Conservation (phyloP, 495 filamentous ascomycete species). For the Penicillium turbatum region DNA sequence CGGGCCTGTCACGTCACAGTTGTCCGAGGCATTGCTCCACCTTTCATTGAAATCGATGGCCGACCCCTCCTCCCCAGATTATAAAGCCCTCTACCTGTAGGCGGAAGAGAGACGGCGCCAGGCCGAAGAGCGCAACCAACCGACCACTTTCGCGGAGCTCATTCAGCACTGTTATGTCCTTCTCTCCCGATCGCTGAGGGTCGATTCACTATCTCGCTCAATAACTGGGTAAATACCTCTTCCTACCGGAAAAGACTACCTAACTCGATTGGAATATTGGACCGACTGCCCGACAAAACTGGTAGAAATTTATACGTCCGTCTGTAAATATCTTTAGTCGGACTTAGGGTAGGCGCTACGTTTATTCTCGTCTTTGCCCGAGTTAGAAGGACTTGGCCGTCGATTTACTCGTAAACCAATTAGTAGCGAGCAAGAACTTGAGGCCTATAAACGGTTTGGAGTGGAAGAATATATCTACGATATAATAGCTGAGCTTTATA, state of each 20-base stretch:
- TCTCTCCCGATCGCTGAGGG: no score
- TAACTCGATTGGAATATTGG: conserved; percentile 25
- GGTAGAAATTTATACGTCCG: conserved; percentile 26
- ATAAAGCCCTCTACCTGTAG: background rate
- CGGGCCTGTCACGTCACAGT: no score
- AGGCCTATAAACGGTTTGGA: conserved; percentile 26
- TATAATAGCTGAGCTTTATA: no score
- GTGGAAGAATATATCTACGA: conserved; percentile 25
- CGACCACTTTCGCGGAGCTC: background rate
- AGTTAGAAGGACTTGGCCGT: conserved; percentile 18
- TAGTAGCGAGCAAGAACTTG: conserved; percentile 31
- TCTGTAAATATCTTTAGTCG: conserved; percentile 24
- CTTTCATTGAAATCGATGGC: no score
- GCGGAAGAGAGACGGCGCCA: no score
- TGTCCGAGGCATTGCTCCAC: no score
- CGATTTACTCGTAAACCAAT: conserved; percentile 16
- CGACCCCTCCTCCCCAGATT: no score
- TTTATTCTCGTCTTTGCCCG: conserved; percentile 20
- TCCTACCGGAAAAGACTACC: conserved; percentile 31
- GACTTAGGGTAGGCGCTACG: conserved; percentile 9
- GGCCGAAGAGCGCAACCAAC: no score
- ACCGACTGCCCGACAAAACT: conserved; percentile 25
- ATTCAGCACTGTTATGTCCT: background rate
- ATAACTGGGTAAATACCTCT: conserved; percentile 29
- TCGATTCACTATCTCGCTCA: conserved; percentile 24